Conservation (phyloP, 2,329 filamentous ascomycete genomes). For the Fusarium sp. region DNA sequence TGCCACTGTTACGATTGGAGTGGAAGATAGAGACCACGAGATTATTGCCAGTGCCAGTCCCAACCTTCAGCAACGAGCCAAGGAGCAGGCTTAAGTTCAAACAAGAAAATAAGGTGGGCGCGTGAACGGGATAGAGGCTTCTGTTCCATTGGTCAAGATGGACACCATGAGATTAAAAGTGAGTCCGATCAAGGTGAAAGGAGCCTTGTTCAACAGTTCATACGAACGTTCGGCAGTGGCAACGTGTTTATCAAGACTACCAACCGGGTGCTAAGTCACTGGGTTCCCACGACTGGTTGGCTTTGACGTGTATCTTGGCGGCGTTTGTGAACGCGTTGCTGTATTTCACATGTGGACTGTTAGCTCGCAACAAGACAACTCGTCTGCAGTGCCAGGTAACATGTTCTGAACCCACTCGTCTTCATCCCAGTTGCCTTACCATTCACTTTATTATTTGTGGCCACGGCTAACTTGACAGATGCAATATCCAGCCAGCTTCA, state of each 20-base stretch:
- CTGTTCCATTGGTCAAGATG: background rate
- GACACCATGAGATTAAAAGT: no score
- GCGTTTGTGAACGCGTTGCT: background rate
- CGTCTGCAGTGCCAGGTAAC: rapidly evolving
- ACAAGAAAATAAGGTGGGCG: background rate
- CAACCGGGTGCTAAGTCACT: background rate
- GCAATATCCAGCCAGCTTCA: background rate
- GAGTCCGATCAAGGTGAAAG: rapidly evolving
- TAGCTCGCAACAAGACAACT: no score
- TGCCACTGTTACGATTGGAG: background rate
- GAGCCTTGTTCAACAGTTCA: background rate
- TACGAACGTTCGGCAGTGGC: rapidly evolving
- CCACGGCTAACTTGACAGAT: background rate
- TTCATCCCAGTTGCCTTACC: no score
- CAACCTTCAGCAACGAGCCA: background rate
- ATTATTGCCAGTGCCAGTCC: background rate
- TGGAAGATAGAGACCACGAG: background rate
- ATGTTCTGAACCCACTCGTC: rapidly evolving
- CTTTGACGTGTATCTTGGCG: background rate
- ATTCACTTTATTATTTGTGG: rapidly evolving
- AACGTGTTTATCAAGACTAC: background rate
- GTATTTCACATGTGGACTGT: background rate
- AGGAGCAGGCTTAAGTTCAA: background rate
- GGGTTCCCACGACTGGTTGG: background rate
- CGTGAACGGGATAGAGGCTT: rapidly evolving